A percentile compares a stretch with the other conserved stretches of the same genome.
Conservation (phyloP, 495 filamentous ascomycete species). For the Aspergillus bridgeri region DNA sequence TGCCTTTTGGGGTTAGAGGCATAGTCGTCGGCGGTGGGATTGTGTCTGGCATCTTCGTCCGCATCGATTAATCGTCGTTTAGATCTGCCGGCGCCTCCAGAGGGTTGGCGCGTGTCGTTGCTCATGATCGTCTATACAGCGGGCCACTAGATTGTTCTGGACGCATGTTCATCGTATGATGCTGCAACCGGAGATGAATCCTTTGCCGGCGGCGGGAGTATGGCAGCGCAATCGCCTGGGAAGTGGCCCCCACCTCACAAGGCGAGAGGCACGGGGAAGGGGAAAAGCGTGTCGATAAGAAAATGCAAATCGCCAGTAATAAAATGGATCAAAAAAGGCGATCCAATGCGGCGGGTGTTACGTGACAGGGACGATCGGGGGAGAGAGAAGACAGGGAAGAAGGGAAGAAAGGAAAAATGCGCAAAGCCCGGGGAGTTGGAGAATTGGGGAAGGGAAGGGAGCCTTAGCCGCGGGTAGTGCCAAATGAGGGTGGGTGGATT, state of each 20-base stretch:
- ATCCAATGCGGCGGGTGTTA: not conserved
- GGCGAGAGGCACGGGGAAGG: not conserved
- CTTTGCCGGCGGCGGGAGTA: slow-evolving; percentile 32
- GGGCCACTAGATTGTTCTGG: slow-evolving; percentile 31
- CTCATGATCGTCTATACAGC: slow-evolving; percentile 41
- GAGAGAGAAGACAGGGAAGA: slow-evolving; percentile 4
- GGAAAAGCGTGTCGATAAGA: not conserved
- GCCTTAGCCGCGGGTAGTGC: slow-evolving; percentile 19
- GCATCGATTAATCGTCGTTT: slow-evolving; percentile 35
- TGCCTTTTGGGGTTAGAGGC: slow-evolving; percentile 37
- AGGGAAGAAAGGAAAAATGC: slow-evolving; percentile 18
- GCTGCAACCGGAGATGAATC: slow-evolving; percentile 26
- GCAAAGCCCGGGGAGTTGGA: slow-evolving; percentile 4
- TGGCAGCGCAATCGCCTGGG: slow-evolving; percentile 2
- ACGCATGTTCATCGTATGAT: slow-evolving; percentile 35
- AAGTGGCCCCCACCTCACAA: not conserved
- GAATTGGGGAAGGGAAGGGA: slow-evolving; percentile 15
- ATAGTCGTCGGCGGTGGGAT: slow-evolving; percentile 25
- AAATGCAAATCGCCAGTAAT: not conserved
- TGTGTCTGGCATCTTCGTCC: slow-evolving; percentile 30
- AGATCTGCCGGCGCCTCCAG: slow-evolving; percentile 28
- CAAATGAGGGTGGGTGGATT: not conserved
- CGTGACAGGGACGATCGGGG: not conserved
- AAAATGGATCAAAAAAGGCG: not conserved
- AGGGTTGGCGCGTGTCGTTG: slow-evolving; percentile 39